Conservation (phyloP, 2,329 filamentous ascomycete species). For the Cadophora luteo-olivacea region DNA sequence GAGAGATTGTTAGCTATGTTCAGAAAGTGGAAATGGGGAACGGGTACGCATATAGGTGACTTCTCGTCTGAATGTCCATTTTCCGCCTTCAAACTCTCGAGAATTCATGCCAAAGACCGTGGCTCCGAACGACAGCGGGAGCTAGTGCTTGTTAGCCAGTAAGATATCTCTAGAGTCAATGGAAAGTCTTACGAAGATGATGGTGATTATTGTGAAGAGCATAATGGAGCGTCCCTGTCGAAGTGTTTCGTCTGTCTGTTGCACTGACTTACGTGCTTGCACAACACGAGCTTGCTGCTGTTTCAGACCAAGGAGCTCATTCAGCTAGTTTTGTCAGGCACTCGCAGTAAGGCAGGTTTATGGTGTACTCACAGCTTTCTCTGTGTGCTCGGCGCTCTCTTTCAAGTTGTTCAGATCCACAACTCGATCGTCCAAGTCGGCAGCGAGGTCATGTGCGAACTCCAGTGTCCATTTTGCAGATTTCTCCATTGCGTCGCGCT, state of each 20-base stretch:
- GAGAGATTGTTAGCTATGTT: background rate
- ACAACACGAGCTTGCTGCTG: slow-evolving; percentile 54
- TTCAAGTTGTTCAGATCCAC: slow-evolving; percentile 16
- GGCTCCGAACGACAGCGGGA: slow-evolving; percentile 49
- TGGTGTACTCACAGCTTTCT: background rate
- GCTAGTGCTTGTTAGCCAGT: slow-evolving; percentile 30
- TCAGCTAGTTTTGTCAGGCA: slow-evolving; percentile 22
- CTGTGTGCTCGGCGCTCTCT: slow-evolving; percentile 12
- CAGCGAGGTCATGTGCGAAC: background rate
- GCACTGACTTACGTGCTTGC: slow-evolving; percentile 50
- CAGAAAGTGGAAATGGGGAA: background rate
- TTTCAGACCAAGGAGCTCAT: slow-evolving; percentile 51
- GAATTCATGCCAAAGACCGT: slow-evolving; percentile 50
- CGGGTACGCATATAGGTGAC: slow-evolving; percentile 26
- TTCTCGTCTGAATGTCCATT: slow-evolving; percentile 19
- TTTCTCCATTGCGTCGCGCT: background rate
- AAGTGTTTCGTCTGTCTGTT: slow-evolving; percentile 43
- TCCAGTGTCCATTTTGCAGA: slow-evolving; percentile 13
- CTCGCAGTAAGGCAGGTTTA: background rate
- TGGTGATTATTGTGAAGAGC: slow-evolving; percentile 55
- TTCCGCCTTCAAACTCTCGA: slow-evolving; percentile 14
- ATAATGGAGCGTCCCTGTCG: slow-evolving; percentile 46
- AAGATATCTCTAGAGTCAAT: background rate
- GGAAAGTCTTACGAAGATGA: slow-evolving; percentile 49
- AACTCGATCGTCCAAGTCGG: slow-evolving; percentile 9